A percentile compares a stretch with the other conserved stretches of the same genome.
Conservation (phyloP, 2,329 filamentous ascomycete species). For the Thielaviopsis ethacetica region DNA sequence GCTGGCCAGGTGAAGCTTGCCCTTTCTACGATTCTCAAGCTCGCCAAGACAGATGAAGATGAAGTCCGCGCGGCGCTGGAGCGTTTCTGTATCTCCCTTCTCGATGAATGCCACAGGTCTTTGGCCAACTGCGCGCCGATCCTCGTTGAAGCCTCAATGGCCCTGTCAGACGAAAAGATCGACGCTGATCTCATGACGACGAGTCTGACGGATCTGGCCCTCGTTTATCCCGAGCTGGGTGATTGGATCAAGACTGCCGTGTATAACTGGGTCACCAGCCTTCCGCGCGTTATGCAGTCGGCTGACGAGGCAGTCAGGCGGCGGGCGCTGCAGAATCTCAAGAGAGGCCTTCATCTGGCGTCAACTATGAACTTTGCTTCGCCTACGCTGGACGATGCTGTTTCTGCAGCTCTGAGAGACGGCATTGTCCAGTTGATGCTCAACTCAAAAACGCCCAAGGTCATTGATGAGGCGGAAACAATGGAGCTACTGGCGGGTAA, state of each 20-base stretch:
- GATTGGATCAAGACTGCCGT: conserved; percentile 53
- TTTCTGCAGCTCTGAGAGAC: conserved; percentile 57
- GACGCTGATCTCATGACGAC: conserved; percentile 27
- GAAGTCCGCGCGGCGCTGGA: conserved; percentile 55
- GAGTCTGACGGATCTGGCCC: conserved; percentile 43
- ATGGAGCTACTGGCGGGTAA: conserved; percentile 8
- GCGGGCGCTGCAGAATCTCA: conserved; percentile 57
- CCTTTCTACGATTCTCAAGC: conserved; percentile 57
- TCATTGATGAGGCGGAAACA: conserved; percentile 19
- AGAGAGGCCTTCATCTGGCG: conserved; percentile 52
- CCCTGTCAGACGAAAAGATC: conserved; percentile 31
- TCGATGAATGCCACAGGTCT: conserved; percentile 64
- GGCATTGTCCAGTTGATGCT: conserved; percentile 34
- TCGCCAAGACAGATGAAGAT: conserved; percentile 52
- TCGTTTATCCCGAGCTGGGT: conserved; percentile 42
- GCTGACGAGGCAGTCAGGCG: conserved; percentile 67
- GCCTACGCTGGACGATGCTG: conserved; percentile 46
- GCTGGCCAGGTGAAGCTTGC: conserved; percentile 68
- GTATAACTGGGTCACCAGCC: conserved; percentile 64
- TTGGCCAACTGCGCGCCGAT: conserved; percentile 53
- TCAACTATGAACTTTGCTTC: conserved; percentile 47
- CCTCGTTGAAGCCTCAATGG: conserved; percentile 66
- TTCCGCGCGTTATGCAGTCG: conserved; percentile 70
- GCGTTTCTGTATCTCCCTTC: conserved; percentile 53
- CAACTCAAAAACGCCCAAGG: conserved; percentile 17